These are phyloP conservation scores for Botryotinia narcissicola DNA, from an alignment of 2,329 filamentous ascomycete species.

Conservation along the genomic window DNA sequence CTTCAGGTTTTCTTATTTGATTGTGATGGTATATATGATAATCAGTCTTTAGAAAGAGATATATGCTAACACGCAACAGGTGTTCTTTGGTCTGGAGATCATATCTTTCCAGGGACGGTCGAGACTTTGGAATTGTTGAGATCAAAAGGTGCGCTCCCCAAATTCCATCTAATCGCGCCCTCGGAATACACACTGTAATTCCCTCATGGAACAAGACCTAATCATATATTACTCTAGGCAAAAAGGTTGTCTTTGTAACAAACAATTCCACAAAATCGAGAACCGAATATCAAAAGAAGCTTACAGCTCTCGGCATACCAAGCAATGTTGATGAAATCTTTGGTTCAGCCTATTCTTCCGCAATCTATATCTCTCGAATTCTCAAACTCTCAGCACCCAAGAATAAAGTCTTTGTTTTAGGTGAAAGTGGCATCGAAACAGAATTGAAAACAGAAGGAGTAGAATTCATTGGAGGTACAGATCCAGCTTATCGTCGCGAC, in stretches of 20 bases:
- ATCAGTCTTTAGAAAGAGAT: not conserved
- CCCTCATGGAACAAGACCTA: not conserved
- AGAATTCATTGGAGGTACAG: slow-evolving; percentile 81
- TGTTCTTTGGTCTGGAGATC: slow-evolving; percentile 94
- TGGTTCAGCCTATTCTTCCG: slow-evolving; percentile 85
- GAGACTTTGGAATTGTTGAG: slow-evolving; percentile 83
- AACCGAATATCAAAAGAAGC: slow-evolving; percentile 87
- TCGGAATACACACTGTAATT: too few relatives aligned
- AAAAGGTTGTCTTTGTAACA: slow-evolving; percentile 91
- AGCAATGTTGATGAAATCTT: slow-evolving; percentile 87
- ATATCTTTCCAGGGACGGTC: slow-evolving; percentile 78
- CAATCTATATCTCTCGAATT: slow-evolving; percentile 94
- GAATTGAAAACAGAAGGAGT: slow-evolving; percentile 81
- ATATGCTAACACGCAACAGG: slow-evolving; percentile 49
- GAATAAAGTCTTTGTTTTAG: slow-evolving; percentile 92
- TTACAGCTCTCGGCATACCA: slow-evolving; percentile 76
- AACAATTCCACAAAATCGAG: slow-evolving; percentile 99
- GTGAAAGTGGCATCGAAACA: slow-evolving; percentile 86
- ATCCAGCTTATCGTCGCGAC: slow-evolving; percentile 72
- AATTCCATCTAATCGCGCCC: not conserved
- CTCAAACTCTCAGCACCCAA: slow-evolving; percentile 73
- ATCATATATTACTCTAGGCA: slow-evolving; percentile 55
- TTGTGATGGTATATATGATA: slow-evolving; percentile 74
- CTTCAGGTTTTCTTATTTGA: slow-evolving; percentile 86
- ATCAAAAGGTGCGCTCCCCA: slow-evolving; percentile 57